Evolutionary conservation across 768 basidiomycete genomes (phyloP), one percentile per base, ranked within the genome.

Genomic region (Russula lepida): DNA sequence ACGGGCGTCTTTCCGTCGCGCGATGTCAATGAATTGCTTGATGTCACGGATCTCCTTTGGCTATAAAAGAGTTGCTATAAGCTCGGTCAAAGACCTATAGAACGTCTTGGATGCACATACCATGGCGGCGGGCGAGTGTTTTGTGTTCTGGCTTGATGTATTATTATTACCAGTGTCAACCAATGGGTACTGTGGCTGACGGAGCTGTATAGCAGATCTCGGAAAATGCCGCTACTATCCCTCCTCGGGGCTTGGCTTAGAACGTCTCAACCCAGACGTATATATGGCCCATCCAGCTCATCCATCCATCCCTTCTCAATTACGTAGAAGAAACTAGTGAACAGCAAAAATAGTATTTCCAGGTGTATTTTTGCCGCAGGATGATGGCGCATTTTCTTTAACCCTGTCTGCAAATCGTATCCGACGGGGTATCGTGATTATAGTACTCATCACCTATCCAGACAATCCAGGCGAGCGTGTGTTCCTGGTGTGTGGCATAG

Each of bases 41-140:
- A 98, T 98, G 77, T 98, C 95, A 70, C 83, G 81, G 79, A 99
- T 86, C 85, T 98, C 91, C 79, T 97, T 94, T 63, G 95, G 94
- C 95, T 98, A 44, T 41, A 9, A 71, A 3, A 55, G 21, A 11
- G 15, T 4, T 17, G 0, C 21, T 6, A 52, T 58, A 5, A 43
- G 51, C 12, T 17, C 3, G 15, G 28, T 6, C 8, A 0, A 23
- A 28, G 46, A 4, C 15, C 30, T 25, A 23, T 21, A 54, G 37
- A 49, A 32, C 11, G 35, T 27, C 32, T 46, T 15, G 13, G 39
- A n/a, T 30, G 33, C 5, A 56, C 35, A 19, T 49, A 58, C 62
- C 62, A 63, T 63, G 52, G 46, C 30, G 56, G 56, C 33, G 51
- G 30, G 27, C 15, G 39, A 30, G 27, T 49, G 27, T 49, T 41